A percentile compares a stretch with the other conserved stretches of the same genome.
Evolutionary conservation across 148 eudicot species (phyloP).

Genomic region (Amaranthus cruentus): DNA sequence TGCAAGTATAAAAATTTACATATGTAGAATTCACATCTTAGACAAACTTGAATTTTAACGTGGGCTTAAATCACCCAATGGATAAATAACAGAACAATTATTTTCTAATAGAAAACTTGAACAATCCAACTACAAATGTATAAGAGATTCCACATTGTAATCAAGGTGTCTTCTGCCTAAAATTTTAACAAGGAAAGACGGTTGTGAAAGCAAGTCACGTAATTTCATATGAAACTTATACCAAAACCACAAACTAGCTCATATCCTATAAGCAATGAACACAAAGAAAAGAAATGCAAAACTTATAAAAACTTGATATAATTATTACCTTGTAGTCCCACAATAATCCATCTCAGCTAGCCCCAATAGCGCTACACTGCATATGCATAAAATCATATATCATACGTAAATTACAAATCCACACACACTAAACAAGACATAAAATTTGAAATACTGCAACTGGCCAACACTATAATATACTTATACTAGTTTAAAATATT

Average conservation of each 20-base stretch:
- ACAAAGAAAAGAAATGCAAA: background rate
- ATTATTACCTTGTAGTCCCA: conserved; percentile 87
- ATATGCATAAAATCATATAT: conserved; percentile 16
- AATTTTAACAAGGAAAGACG: too few species aligned
- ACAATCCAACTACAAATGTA: background rate
- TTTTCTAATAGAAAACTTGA: background rate
- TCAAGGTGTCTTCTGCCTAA: too few species aligned
- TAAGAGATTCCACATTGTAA: too few species aligned
- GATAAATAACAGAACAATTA: background rate
- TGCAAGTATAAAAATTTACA: conserved; percentile 31
- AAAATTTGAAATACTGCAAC: background rate
- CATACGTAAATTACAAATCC: background rate
- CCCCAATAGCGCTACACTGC: conserved; percentile 76
- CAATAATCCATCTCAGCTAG: conserved; percentile 91
- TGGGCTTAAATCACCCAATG: background rate
- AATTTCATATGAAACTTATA: too few species aligned
- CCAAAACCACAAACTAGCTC: too few species aligned
- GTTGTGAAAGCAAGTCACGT: too few species aligned
- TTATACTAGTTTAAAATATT: background rate
- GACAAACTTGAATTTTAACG: background rate
- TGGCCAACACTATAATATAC: background rate
- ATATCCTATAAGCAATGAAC: background rate
- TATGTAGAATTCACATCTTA: background rate
- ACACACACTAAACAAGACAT: background rate
- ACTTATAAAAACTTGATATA: background rate